Conservation (phyloP, 73 alveolate genomes). For the Uronychia binucleata region DNA sequence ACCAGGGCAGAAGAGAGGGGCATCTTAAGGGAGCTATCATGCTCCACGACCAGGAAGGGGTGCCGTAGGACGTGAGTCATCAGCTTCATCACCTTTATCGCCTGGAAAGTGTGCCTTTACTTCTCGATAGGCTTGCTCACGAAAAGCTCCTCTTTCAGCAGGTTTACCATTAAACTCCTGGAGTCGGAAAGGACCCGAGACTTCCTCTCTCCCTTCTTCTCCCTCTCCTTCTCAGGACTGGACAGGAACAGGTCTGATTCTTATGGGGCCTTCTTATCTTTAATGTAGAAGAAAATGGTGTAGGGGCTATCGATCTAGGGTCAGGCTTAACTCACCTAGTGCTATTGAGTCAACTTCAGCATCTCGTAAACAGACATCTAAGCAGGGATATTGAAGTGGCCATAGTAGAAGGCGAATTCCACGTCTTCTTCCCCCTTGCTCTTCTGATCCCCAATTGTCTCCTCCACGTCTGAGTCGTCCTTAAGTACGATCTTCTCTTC, state of each 20-base stretch:
- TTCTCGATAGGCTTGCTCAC: background rate
- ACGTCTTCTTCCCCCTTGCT: conserved; percentile 11
- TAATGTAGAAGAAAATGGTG: conserved; percentile 23
- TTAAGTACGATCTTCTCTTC: conserved; percentile 13
- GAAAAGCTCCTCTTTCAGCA: background rate
- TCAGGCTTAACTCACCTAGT: background rate
- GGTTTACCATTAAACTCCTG: background rate
- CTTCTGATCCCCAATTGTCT: background rate
- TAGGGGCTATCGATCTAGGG: background rate
- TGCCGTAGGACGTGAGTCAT: background rate
- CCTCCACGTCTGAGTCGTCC: conserved; percentile 16
- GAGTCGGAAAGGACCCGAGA: background rate
- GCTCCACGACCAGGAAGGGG: background rate
- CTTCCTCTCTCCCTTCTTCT: background rate
- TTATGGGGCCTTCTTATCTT: conserved; percentile 13
- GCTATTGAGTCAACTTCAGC: background rate
- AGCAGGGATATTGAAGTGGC: background rate
- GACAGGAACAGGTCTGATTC: background rate
- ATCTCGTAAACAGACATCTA: conserved; percentile 24
- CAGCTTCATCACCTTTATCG: background rate
- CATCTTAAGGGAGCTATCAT: background rate
- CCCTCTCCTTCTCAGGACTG: conserved; percentile 11
- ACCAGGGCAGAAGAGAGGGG: background rate
- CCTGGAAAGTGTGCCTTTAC: background rate
- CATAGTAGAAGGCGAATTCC: conserved; percentile 34